Base-by-base conservation (phyloP, 805 yeast species). In the Pichia occidentalis region DNA sequence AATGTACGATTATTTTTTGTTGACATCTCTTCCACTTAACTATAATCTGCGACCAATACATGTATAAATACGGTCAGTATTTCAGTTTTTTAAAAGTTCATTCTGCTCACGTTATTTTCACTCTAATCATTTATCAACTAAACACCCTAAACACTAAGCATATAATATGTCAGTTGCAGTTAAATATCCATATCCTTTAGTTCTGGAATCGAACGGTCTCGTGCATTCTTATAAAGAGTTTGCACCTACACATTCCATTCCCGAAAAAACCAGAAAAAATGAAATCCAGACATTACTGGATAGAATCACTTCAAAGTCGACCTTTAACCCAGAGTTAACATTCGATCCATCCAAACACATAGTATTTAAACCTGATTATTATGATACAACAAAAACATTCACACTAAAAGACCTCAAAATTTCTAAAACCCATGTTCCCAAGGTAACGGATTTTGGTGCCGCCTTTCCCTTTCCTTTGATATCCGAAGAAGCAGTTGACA, bases 391-490 rank as follows among this genome's bases (percentile, higher is more conserved):
- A 17, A 57, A 63, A 40, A 57, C 54, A 34, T 54, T 63, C 33
- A 63, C 69, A 3, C 51, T 65, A 45, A 49, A 48, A 25, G 70
- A 64, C 17, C 51, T 65, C 36, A 59, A 61, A 3, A 64, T 65
- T 39, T 44, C 51, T 14, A 59, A 61, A 48, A 61, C 65, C 2
- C 66, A 60, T 39, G 55, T 54, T 10, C 53, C 54, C 12, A 55
- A 61, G 13, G 53, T 61, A 24, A 51, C 59, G 22, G 58, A 64
- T 19, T 54, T 64, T 39, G 71, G 53, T 24, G 79, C 75, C 17
- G 63, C 71, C 25, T 76, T 66, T 40, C 78, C 82, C 4, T 76
- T 76, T 52, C 80, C 79, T 2, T 54, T 76, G 27, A 69, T 76
- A 52, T 70, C 78, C 1, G 67, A 67, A 29, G 81, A 76, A 46